These are phyloP conservation scores for Blastobotrys raffinosifermentans DNA, from an alignment of 1,139 yeast species.

Conservation along the genomic window DNA sequence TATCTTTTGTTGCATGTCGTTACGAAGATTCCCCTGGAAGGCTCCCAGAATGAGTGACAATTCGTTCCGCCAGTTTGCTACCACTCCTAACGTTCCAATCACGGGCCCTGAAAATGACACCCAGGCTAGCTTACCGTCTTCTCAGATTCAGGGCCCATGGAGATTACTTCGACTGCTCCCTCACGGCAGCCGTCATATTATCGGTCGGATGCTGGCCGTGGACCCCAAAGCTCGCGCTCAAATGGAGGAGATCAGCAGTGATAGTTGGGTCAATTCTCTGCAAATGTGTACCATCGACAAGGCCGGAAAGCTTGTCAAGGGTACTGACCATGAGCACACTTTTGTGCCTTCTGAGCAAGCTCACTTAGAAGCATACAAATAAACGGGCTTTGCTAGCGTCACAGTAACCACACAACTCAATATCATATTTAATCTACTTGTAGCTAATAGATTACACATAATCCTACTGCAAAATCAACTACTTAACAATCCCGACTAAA, in stretches of 20 bases:
- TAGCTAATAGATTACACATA: not conserved
- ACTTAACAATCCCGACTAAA: too few species aligned
- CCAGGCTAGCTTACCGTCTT: conserved; percentile 11
- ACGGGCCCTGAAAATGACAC: conserved; percentile 9
- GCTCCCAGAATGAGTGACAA: conserved; percentile 84
- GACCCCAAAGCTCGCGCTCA: conserved; percentile 67
- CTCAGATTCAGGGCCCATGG: conserved; percentile 66
- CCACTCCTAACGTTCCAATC: conserved; percentile 24
- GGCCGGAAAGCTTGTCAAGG: conserved; percentile 40
- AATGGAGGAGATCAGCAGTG: conserved; percentile 58
- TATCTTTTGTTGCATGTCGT: conserved; percentile 91
- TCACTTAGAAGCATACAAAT: conserved; percentile 40
- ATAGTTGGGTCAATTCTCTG: conserved; percentile 68
- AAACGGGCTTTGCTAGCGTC: too few species aligned
- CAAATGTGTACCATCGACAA: conserved; percentile 38
- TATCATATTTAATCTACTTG: not conserved
- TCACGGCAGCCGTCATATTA: conserved; percentile 72
- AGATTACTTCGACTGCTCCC: conserved; percentile 82
- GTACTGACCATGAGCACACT: conserved; percentile 53
- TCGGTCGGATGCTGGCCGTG: conserved; percentile 65
- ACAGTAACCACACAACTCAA: not conserved
- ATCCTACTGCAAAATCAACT: too few species aligned
- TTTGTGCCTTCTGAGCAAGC: conserved; percentile 46
- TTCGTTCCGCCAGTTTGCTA: conserved; percentile 67
- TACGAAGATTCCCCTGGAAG: conserved; percentile 96